Evolutionary conservation across 495 filamentous ascomycete species (phyloP).

Genomic region (Cairneyella variabilis): DNA sequence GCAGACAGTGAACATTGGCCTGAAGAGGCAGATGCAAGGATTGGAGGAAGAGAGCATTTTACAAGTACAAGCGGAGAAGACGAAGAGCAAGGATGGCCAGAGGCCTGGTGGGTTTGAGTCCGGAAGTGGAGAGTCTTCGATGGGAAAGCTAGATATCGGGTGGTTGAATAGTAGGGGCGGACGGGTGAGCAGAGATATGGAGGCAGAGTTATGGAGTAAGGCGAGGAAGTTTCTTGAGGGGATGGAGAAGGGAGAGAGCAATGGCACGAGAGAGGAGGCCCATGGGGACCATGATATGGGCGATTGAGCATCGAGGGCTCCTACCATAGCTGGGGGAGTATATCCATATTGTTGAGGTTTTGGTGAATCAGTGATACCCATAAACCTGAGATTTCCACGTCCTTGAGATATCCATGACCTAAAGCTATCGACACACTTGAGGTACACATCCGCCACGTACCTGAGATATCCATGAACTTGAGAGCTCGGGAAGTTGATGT

Average conservation of each 20-base stretch:
- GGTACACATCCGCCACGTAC: too few species aligned
- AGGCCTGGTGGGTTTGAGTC: not conserved
- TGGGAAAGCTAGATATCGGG: constrained; percentile 58
- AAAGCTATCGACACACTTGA: too few species aligned
- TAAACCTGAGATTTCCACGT: too few species aligned
- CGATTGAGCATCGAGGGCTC: too few species aligned
- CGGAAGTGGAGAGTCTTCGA: constrained; percentile 1
- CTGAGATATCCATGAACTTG: too few species aligned
- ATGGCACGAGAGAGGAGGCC: not conserved
- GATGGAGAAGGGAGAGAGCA: not conserved
- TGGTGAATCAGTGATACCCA: too few species aligned
- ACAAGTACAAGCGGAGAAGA: constrained; percentile 35
- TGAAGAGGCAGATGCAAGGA: constrained; percentile 75
- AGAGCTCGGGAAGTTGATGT: too few species aligned
- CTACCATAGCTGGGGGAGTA: too few species aligned
- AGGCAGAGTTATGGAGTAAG: constrained; percentile 70
- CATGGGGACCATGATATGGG: constrained; percentile 17
- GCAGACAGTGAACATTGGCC: constrained; percentile 62
- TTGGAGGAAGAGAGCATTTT: constrained; percentile 75
- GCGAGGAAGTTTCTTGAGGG: constrained; percentile 33
- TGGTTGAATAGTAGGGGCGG: constrained; percentile 80
- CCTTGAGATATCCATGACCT: too few species aligned
- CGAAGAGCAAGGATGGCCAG: constrained; percentile 11
- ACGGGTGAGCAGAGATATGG: constrained; percentile 71
- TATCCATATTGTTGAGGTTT: too few species aligned